Evolutionary conservation across 2,329 filamentous ascomycete species (phyloP).

Genomic region (Botrytis paeoniae): DNA sequence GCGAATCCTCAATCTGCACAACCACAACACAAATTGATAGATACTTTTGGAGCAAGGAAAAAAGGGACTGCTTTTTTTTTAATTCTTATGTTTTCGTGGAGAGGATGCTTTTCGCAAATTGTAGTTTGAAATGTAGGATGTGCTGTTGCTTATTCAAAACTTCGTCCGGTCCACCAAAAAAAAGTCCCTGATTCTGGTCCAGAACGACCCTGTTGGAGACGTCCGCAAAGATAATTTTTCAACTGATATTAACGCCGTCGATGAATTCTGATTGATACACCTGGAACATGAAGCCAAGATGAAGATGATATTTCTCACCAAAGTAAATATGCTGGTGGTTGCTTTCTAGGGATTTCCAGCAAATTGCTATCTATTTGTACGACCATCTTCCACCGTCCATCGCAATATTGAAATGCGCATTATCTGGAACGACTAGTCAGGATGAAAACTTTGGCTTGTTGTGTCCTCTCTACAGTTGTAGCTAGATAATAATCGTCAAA

Average conservation of each 20-base stretch:
- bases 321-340: not conserved
- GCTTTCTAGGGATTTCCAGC: not conserved
- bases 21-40: constrained; percentile 33
- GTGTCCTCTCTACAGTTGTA: no score
- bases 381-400: not conserved
- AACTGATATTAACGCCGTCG: not conserved
- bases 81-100: not conserved
- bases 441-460: not conserved
- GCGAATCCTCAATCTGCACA: constrained; percentile 37
- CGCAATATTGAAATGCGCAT: not conserved
- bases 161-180: not conserved
- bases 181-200: not conserved
- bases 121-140: not conserved
- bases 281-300: not conserved
- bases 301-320: no score
- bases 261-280: not conserved
- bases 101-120: not conserved
- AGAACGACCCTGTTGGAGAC: not conserved
- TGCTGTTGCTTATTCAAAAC: not conserved
- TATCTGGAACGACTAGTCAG: no score
- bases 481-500: not conserved
- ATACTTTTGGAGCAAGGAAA: not conserved
- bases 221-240: not conserved
- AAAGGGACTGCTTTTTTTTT: not conserved
- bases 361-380: not conserved